These are phyloP conservation scores for Salisapilia sapeloensis DNA, from an alignment of 352 stramenopile genomes.

Conservation along the genomic window DNA sequence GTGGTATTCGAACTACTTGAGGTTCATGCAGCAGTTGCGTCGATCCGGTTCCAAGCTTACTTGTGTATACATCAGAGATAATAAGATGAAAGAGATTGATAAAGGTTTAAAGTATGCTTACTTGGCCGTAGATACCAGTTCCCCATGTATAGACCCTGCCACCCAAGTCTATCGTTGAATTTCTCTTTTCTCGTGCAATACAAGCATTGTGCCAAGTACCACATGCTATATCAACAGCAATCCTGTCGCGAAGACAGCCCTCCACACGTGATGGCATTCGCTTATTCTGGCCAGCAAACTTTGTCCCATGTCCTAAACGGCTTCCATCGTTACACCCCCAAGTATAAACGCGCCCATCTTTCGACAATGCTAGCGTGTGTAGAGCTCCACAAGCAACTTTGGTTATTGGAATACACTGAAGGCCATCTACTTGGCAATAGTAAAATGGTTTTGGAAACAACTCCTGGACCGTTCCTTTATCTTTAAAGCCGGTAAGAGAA, in stretches of 20 bases:
- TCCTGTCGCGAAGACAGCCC: slow-evolving; percentile 11
- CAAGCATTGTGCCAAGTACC: slow-evolving; percentile 60
- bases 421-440: slow-evolving; percentile 29
- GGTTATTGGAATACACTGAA: slow-evolving; percentile 25
- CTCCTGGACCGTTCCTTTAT: neutral
- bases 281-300: slow-evolving; percentile 2
- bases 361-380: slow-evolving; percentile 78
- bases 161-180: neutral
- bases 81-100: neutral
- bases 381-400: slow-evolving; percentile 84
- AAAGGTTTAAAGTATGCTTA: no score
- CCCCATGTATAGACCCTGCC: slow-evolving; percentile 53
- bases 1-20: slow-evolving; percentile 12
- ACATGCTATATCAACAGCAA: slow-evolving; percentile 41
- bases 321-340: slow-evolving; percentile 89
- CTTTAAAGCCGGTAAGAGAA: neutral
- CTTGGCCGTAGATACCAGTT: slow-evolving; percentile 49
- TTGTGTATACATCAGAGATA: neutral
- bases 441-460: slow-evolving; percentile 35
- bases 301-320: slow-evolving; percentile 17
- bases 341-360: slow-evolving; percentile 78
- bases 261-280: slow-evolving; percentile 8
- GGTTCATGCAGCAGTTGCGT: slow-evolving; percentile 27
- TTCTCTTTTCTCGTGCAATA: slow-evolving; percentile 11
- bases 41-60: slow-evolving; percentile 25